A percentile compares a stretch with the other conserved stretches of the same genome.
Conservation (phyloP, 2,329 filamentous ascomycete species). For the Thelonectria olida region DNA sequence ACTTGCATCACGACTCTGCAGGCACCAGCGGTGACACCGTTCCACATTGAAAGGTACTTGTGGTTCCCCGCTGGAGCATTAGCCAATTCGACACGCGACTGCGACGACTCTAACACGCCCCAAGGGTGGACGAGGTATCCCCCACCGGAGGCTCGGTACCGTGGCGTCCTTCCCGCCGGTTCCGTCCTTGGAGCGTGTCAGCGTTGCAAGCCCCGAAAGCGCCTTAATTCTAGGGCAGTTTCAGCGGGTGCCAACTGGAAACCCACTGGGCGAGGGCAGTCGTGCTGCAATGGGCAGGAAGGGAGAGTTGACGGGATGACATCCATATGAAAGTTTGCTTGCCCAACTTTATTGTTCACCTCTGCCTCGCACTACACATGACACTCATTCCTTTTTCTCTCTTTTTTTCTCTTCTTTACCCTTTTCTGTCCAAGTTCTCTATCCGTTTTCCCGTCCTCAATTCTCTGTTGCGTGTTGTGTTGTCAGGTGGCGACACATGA, state of each 20-base stretch:
- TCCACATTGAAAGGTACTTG: neutral
- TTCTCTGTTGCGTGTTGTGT: neutral
- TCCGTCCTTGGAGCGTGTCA: conserved; percentile 2
- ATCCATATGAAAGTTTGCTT: too few species aligned
- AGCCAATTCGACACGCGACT: neutral
- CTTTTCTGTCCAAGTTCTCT: too few species aligned
- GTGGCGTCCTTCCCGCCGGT: conserved; percentile 9
- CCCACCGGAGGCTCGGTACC: neutral
- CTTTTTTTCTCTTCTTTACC: too few species aligned
- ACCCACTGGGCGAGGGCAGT: neutral
- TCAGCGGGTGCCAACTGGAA: neutral
- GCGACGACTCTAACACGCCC: conserved; percentile 13
- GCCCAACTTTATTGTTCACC: too few species aligned
- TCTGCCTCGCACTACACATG: too few species aligned
- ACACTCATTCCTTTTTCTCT: conserved; percentile 15
- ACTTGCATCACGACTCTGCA: neutral
- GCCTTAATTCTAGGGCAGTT: neutral
- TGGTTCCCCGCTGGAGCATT: neutral
- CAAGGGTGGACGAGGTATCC: conserved; percentile 2
- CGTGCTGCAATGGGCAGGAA: neutral
- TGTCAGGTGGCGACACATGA: neutral
- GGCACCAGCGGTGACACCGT: neutral
- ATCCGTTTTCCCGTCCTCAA: too few species aligned
- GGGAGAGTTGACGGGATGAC: too few species aligned
- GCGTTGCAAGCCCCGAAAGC: neutral